Base-by-base conservation (phyloP, 805 yeast species). In the Barnettozyma siamensis region DNA sequence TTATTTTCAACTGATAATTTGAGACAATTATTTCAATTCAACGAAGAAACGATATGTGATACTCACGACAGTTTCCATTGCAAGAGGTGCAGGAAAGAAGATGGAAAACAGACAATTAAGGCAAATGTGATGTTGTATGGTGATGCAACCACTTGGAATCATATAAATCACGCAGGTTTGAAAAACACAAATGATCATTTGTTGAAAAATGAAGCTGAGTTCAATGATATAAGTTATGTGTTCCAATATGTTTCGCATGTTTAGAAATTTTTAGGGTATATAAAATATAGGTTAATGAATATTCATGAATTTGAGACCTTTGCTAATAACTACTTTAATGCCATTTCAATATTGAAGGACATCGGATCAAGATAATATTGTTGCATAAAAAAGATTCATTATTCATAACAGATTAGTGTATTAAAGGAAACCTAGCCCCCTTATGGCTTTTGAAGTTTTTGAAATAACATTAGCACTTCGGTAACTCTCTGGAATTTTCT, bases 141-240 rank as follows among this genome's bases (percentile, higher is more conserved):
- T 48, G 99, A 93, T 63, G 86, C 98, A 0, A 93, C 97, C 0
- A 81, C 97, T 0, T 91, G 99, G 99, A 91, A 93, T 59, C 99
- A 93, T 65, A 70, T 86, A 43, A 75, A 80, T 45, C 85, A 74
- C 45, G 73, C 67, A 4, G 77, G 74, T 2, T 66, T 93, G 55
- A 65, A 60, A 21, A 63, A 65, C 26, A 85, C 89, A 17, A 85
- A 88, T 52, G 99, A 93, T 57, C 73, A 76, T 45, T 65, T 93
- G 38, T 66, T 93, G 45, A 73, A 77, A 48, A 88, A 84, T 54
- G 99, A 93, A 59, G 65, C 72, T 16, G 72, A 75, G 17, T 74
- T 73, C 50, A 72, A 77, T 30, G 88, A 85, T 36, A 78, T 93
- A 17, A 76, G 88, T 39, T 93, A 80, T 63, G 94, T 87, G 4